Evolutionary conservation across 2,329 filamentous ascomycete genomes (phyloP).

Genomic region (Nemania abortiva): DNA sequence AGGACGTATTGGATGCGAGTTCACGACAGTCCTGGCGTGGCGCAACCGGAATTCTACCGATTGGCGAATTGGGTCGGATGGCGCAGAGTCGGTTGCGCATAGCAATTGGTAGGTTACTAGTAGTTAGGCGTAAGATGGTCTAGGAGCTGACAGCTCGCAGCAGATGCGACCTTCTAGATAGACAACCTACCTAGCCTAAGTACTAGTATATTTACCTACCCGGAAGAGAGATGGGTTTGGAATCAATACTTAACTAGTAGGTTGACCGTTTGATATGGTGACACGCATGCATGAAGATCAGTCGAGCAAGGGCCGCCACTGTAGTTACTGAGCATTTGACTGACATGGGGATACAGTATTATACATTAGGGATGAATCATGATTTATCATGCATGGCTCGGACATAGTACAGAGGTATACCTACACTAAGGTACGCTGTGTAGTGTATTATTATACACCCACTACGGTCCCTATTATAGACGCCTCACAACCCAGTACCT

Average conservation of each 20-base stretch:
- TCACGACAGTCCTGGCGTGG: conserved; percentile 14
- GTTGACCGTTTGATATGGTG: conserved; percentile 16
- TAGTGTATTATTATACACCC: background rate
- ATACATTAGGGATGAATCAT: conserved; percentile 14
- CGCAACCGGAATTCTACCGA: conserved; percentile 34
- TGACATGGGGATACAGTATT: background rate
- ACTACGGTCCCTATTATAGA: background rate
- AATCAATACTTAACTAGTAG: conserved; percentile 11
- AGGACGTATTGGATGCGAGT: conserved; percentile 4
- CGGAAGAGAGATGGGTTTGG: conserved; percentile 10
- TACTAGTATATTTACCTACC: background rate
- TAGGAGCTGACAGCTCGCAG: conserved; percentile 32
- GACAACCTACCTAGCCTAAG: background rate
- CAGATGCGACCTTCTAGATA: conserved; percentile 25
- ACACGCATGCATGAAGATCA: conserved; percentile 17
- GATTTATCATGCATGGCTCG: conserved; percentile 21
- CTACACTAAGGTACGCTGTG: background rate
- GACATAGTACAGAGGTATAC: background rate
- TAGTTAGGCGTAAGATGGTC: background rate
- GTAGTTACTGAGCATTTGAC: no score
- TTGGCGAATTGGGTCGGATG: conserved; percentile 31
- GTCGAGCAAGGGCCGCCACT: conserved; percentile 14
- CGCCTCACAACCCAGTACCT: conserved; percentile 5
- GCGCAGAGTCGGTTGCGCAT: conserved; percentile 13
- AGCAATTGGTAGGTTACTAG: no score